Evolutionary conservation across 805 yeast genomes (phyloP).

Genomic region (Saccharomycopsis amapae): DNA sequence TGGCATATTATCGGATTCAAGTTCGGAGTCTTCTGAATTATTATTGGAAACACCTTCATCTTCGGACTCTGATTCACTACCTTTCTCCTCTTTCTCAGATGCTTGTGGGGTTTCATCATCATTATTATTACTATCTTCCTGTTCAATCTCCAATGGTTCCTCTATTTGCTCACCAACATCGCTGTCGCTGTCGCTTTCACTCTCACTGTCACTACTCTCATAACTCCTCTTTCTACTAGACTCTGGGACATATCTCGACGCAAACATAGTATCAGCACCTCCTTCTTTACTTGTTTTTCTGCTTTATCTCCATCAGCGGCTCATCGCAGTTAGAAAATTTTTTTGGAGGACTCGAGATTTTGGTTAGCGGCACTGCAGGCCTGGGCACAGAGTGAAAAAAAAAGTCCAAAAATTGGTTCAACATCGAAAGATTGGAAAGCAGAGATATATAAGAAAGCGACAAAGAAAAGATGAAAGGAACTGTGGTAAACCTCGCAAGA

Average conservation of each 20-base stretch:
- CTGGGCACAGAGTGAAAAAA: conserved; percentile 3
- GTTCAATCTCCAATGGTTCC: not conserved
- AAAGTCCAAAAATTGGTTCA: not conserved
- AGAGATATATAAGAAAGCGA: no score
- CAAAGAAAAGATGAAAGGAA: conserved; percentile 32
- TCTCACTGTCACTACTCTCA: conserved; percentile 25
- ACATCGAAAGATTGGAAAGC: not conserved
- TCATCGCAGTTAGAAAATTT: not conserved
- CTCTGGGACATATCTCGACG: conserved; percentile 55
- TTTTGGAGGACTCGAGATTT: not conserved
- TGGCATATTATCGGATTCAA: conserved; percentile 23
- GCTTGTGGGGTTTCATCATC: no score
- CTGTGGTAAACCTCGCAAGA: conserved; percentile 37
- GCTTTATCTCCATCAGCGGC: not conserved
- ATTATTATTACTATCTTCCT: not conserved
- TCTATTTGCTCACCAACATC: conserved; percentile 13
- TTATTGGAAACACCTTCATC: conserved; percentile 22
- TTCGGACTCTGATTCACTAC: conserved; percentile 13
- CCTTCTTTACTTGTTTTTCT: no score
- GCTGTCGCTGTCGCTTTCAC: conserved; percentile 12
- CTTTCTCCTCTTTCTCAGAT: conserved; percentile 11
- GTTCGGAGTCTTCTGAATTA: conserved; percentile 18
- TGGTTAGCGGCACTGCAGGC: not conserved
- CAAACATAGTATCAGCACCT: conserved; percentile 42
- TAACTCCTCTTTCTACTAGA: conserved; percentile 25